Base-by-base conservation (phyloP, 371 early-diverging fungal species). In the Mortierella sp. region DNA sequence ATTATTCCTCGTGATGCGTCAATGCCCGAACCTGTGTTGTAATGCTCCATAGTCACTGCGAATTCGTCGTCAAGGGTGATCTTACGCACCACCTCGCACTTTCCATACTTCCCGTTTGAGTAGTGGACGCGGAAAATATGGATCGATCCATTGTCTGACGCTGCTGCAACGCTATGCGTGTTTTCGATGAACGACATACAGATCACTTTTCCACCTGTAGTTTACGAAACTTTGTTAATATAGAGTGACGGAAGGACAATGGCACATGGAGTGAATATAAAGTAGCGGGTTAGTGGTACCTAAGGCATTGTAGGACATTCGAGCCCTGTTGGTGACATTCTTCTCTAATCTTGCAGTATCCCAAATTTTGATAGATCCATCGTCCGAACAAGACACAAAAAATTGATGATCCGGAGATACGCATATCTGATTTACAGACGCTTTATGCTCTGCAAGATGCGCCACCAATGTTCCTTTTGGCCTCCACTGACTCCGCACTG, bases 351-450 rank as follows among this genome's bases (percentile, higher is more conserved):
- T 86, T 3, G 85, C 84, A 43, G 90, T 92, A 76, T 97, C 98
- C 94, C 96, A 97, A 35, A 97, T 88, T 73, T 93, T 94, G 32
- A 97, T 89, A 0, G 94, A 89, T 10, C 95, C 95, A 77, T 97
- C 97, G 56, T 94, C 93, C 2, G 95, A 93, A 61, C 93, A 91
- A 0, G 96, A 88, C 6, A 92, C 96, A 88, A 97, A 96, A 67
- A 95, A 89, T 4, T 85, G 83, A 69, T 93, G 89, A 81, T 96
- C 95, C 28, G 92, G 92, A 5, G 95, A 87, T 4, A 95, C 87
- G 3, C 85, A 86, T 1, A 96, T 73, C 54, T 92, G 89, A 63
- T 93, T 95, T 17, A 97, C 86, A 1, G 94, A 78, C 5, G 89
- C 95, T 26, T 89, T 90, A 82, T 98, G 98, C 66, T 97, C 97